Conservation (phyloP, 2,329 filamentous ascomycete species). For the Colletotrichum orchidophilum region DNA sequence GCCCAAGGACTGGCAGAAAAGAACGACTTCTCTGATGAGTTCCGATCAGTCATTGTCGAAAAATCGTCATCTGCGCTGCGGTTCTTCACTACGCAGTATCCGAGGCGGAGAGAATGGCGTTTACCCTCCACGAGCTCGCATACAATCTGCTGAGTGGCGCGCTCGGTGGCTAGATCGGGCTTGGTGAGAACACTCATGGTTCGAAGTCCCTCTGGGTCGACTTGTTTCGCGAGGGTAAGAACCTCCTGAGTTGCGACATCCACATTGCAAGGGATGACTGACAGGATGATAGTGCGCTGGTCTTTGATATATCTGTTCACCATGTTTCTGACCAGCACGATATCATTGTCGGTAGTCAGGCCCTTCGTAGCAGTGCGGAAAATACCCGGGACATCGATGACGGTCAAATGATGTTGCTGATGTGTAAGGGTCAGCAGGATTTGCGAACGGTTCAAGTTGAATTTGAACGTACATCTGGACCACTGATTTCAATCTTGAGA, state of each 20-base stretch:
- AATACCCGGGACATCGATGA: constrained; percentile 66
- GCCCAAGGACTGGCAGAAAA: constrained; percentile 50
- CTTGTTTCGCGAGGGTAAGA: constrained; percentile 44
- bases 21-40: constrained; percentile 47
- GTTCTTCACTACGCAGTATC: constrained; percentile 60
- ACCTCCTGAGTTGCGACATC: constrained; percentile 56
- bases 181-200: constrained; percentile 66
- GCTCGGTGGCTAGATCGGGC: constrained; percentile 62
- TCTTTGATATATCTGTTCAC: constrained; percentile 57
- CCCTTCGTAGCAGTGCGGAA: constrained; percentile 50
- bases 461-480: constrained; percentile 47
- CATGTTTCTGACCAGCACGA: constrained; percentile 55
- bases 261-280: constrained; percentile 51
- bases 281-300: constrained; percentile 58
- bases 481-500: constrained; percentile 54
- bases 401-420: constrained; percentile 56
- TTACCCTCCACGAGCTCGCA: constrained; percentile 53
- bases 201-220: constrained; percentile 49
- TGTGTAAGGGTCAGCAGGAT: background rate
- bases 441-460: background rate
- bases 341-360: constrained; percentile 55
- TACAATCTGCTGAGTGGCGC: constrained; percentile 47
- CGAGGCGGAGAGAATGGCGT: constrained; percentile 52
- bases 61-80: constrained; percentile 45
- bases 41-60: constrained; percentile 43